Conservation (phyloP, 2,329 filamentous ascomycete genomes). For the Neodidymelliopsis sp. region DNA sequence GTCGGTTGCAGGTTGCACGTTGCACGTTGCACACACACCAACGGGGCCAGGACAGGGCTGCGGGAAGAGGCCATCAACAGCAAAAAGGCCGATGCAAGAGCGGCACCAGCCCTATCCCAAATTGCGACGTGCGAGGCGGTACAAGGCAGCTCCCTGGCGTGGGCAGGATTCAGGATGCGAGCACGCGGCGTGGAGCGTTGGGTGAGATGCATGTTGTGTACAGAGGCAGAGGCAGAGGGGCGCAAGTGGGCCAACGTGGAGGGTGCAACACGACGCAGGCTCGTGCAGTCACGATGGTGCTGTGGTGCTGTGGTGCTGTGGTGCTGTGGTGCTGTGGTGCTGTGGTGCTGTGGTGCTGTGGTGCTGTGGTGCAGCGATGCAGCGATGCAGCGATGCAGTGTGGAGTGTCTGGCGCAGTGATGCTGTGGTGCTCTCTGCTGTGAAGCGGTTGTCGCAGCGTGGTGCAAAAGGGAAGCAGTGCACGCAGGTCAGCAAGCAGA, state of each 20-base stretch:
- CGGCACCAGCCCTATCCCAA: conserved; percentile 44
- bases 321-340: no score
- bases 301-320: conserved; percentile 28
- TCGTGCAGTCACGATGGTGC: conserved; percentile 26
- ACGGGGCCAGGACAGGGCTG: conserved; percentile 29
- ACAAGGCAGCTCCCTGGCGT: conserved; percentile 26
- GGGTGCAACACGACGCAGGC: conserved; percentile 15
- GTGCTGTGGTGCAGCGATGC: no score
- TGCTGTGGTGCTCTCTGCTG: conserved; percentile 27
- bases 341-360: no score
- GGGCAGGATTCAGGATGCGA: conserved; percentile 35
- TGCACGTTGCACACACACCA: no score
- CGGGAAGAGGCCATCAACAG: conserved; percentile 22
- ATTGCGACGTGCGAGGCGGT: conserved; percentile 27
- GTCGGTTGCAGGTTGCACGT: no score
- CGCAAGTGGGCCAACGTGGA: neutral
- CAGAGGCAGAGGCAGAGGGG: no score
- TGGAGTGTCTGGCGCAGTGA: no score
- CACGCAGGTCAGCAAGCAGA: conserved; percentile 22
- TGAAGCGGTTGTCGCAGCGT: conserved; percentile 21
- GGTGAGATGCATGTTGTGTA: conserved; percentile 8
- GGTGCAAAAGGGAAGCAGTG: conserved; percentile 19
- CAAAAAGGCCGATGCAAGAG: conserved; percentile 38
- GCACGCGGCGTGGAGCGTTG: conserved; percentile 20
- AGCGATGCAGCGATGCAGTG: no score